These are phyloP conservation scores for Botryotinia narcissicola DNA, from an alignment of 2,329 filamentous ascomycete species.

Conservation along the genomic window DNA sequence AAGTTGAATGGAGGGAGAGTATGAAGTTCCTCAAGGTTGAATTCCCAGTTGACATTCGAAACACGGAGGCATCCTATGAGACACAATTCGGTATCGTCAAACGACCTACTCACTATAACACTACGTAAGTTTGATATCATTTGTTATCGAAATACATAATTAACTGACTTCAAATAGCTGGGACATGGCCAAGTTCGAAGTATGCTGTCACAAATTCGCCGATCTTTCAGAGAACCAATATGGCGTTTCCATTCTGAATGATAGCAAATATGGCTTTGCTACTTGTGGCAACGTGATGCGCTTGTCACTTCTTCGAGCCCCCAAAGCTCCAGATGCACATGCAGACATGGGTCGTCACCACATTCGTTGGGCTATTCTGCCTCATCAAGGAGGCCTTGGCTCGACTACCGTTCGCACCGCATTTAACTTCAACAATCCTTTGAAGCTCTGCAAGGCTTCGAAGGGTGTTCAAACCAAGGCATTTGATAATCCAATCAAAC, in stretches of 20 bases:
- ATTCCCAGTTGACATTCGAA: slow-evolving; percentile 88
- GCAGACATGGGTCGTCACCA: slow-evolving; percentile 90
- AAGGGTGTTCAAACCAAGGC: slow-evolving; percentile 45
- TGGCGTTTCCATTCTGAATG: slow-evolving; percentile 89
- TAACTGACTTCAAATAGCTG: slow-evolving; percentile 52
- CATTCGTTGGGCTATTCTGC: slow-evolving; percentile 88
- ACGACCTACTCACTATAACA: slow-evolving; percentile 97
- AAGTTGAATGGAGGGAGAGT: slow-evolving; percentile 95
- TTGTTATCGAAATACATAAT: slow-evolving; percentile 19
- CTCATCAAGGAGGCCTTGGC: slow-evolving; percentile 72
- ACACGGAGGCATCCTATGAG: slow-evolving; percentile 92
- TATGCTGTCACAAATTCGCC: slow-evolving; percentile 92
- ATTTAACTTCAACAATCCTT: slow-evolving; percentile 85
- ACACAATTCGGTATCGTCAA: slow-evolving; percentile 88
- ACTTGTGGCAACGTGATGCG: slow-evolving; percentile 88
- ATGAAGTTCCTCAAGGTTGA: slow-evolving; percentile 99
- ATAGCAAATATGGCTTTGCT: slow-evolving; percentile 95
- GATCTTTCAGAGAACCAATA: slow-evolving; percentile 86
- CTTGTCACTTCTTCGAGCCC: slow-evolving; percentile 77
- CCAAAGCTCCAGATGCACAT: slow-evolving; percentile 89
- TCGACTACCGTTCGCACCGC: slow-evolving; percentile 75
- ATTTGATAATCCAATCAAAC: slow-evolving; percentile 55
- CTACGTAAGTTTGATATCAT: slow-evolving; percentile 52
- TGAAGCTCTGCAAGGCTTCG: slow-evolving; percentile 52
- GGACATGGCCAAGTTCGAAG: slow-evolving; percentile 98